Conservation (phyloP, 2,329 filamentous ascomycete genomes). For the Botrytis porri region DNA sequence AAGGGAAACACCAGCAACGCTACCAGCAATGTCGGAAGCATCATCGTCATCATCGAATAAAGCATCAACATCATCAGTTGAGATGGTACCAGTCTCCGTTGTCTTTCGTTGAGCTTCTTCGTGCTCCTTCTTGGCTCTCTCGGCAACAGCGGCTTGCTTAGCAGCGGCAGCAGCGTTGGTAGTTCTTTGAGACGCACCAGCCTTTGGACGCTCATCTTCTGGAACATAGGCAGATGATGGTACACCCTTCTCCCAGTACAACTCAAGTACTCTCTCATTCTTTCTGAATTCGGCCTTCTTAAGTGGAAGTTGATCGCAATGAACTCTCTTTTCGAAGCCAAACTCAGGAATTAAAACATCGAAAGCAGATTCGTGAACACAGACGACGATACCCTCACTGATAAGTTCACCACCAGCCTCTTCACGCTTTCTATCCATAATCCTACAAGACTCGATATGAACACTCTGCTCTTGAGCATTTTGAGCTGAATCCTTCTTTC, state of each 20-base stretch:
- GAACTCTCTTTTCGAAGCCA: constrained; percentile 98
- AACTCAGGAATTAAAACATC: constrained; percentile 97
- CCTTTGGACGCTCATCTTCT: constrained; percentile 92
- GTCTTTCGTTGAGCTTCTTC: constrained; percentile 91
- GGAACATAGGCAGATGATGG: constrained; percentile 94
- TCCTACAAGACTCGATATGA: constrained; percentile 94
- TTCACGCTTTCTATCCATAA: constrained; percentile 88
- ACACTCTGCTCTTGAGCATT: constrained; percentile 98
- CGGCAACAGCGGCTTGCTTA: constrained; percentile 77
- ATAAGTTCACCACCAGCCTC: constrained; percentile 88
- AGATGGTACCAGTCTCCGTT: constrained; percentile 91
- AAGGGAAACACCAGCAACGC: constrained; percentile 86
- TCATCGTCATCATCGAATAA: constrained; percentile 87
- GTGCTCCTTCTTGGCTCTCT: constrained; percentile 76
- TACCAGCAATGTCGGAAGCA: constrained; percentile 82
- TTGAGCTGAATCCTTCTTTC: constrained; percentile 97
- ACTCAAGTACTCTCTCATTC: constrained; percentile 87
- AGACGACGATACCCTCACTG: constrained; percentile 91
- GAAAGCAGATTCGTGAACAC: constrained; percentile 97
- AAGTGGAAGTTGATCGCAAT: constrained; percentile 94
- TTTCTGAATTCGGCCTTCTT: constrained; percentile 99
- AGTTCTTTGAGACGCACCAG: constrained; percentile 68
- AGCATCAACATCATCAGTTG: constrained; percentile 89
- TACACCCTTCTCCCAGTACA: constrained; percentile 99
- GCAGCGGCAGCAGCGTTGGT: constrained; percentile 73